phyloP scores from a whole-genome alignment of 108 stramenopile species.

The Skeletonema menzelii region DNA sequence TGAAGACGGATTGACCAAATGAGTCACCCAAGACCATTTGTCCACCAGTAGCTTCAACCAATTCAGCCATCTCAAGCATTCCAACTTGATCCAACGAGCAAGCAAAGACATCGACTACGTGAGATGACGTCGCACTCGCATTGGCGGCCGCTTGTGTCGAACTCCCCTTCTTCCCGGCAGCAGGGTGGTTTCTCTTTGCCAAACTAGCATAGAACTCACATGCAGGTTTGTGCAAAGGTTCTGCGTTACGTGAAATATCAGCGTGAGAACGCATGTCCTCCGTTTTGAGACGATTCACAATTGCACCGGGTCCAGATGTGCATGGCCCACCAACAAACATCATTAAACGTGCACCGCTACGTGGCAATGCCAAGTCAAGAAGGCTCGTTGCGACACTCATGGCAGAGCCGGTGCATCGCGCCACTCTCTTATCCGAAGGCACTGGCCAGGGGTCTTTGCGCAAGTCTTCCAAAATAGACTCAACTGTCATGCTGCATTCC shows the following conservation, averaged over 20 bases:
- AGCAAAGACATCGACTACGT: conserved; percentile 98
- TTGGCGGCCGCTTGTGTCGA: conserved; percentile 39
- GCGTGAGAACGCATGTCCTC: conserved; percentile 93
- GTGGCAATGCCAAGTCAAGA: conserved; percentile 90
- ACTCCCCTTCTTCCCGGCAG: conserved; percentile 40
- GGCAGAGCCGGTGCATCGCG: conserved; percentile 94
- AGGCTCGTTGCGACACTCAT: conserved; percentile 87
- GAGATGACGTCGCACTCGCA: conserved; percentile 57
- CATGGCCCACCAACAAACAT: conserved; percentile 96
- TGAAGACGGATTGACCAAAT: conserved; percentile 97
- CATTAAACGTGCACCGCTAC: conserved; percentile 93
- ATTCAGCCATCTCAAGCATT: conserved; percentile 93
- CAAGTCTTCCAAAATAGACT: conserved; percentile 96
- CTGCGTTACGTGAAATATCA: conserved; percentile 90
- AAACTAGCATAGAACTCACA: conserved; percentile 92
- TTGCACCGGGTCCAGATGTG: conserved; percentile 94
- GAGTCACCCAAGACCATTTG: conserved; percentile 97
- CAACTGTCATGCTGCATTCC: conserved; percentile 91
- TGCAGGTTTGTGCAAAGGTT: conserved; percentile 89
- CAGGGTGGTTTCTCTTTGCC: conserved; percentile 42
- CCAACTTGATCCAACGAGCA: conserved; percentile 99
- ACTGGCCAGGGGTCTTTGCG: conserved; percentile 98
- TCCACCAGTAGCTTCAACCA: conserved; percentile 96
- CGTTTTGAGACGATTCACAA: conserved; percentile 87
- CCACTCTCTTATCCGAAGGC: conserved; percentile 86